Conservation (phyloP, 805 yeast genomes). For the Sugiyamaella marilandica region DNA sequence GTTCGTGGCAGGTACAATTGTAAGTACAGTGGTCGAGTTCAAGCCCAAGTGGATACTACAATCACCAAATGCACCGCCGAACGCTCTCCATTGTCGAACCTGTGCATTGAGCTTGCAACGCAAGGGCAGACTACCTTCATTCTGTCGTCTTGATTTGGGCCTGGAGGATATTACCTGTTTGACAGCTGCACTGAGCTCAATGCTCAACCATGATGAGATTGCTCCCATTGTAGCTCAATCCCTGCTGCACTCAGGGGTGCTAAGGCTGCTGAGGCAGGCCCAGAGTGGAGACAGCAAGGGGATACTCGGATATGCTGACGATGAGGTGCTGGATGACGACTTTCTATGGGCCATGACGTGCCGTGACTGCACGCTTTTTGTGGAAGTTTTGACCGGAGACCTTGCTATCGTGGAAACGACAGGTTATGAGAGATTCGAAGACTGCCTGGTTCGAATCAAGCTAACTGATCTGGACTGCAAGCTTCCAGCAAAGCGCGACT, state of each 20-base stretch:
- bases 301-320: slow-evolving; percentile 15
- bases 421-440: slow-evolving; percentile 16
- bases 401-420: background rate
- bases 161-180: slow-evolving; percentile 29
- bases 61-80: slow-evolving; percentile 37
- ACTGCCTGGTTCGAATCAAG: slow-evolving; percentile 36
- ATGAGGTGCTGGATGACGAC: slow-evolving; percentile 35
- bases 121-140: slow-evolving; percentile 35
- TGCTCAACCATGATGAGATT: slow-evolving; percentile 1
- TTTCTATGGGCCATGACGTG: slow-evolving; percentile 49
- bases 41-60: slow-evolving; percentile 61
- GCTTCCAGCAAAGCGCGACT: slow-evolving; percentile 38
- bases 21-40: slow-evolving; percentile 39
- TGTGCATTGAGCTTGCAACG: slow-evolving; percentile 45
- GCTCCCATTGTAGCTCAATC: slow-evolving; percentile 10
- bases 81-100: slow-evolving; percentile 46
- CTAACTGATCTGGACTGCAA: slow-evolving; percentile 53
- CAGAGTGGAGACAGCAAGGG: slow-evolving; percentile 30
- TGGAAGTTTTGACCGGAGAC: slow-evolving; percentile 36
- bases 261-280: slow-evolving; percentile 27
- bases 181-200: slow-evolving; percentile 3
- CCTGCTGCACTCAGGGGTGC: slow-evolving; percentile 18
- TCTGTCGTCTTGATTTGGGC: slow-evolving; percentile 46
- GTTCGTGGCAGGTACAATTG: background rate
- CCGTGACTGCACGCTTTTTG: slow-evolving; percentile 53